Evolutionary conservation across 1,284 basidiomycete genomes (phyloP).

Genomic region (Thecaphora thlaspeos): DNA sequence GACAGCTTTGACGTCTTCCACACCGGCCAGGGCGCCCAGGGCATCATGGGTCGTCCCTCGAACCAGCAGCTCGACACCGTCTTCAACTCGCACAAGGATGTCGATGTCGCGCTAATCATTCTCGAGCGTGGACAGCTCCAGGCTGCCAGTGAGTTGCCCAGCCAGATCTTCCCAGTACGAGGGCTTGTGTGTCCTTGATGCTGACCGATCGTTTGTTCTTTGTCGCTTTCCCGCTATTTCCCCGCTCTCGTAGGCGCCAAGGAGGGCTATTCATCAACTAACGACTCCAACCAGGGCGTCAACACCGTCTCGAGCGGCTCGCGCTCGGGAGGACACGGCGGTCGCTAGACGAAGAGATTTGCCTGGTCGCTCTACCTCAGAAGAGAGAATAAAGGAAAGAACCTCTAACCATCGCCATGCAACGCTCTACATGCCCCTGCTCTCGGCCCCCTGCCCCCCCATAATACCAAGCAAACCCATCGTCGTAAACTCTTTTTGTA

Average conservation of each 20-base stretch:
- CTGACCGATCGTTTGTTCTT: neutral
- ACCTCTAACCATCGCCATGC: too few species aligned
- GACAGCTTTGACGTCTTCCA: slow-evolving; percentile 59
- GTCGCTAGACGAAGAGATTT: slow-evolving; percentile 18
- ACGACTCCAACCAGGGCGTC: slow-evolving; percentile 34
- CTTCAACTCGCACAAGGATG: slow-evolving; percentile 55
- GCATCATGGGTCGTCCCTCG: slow-evolving; percentile 56
- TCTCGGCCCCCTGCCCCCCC: too few species aligned
- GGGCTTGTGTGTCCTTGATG: too few species aligned
- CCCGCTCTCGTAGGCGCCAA: slow-evolving; percentile 12
- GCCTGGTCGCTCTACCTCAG: too few species aligned
- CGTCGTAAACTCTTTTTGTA: too few species aligned
- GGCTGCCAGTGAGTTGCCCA: slow-evolving; percentile 15
- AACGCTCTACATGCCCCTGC: too few species aligned
- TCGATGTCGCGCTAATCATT: slow-evolving; percentile 53
- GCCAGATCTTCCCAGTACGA: too few species aligned
- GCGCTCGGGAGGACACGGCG: slow-evolving; percentile 24
- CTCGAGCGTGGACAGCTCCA: slow-evolving; percentile 55
- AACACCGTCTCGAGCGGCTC: slow-evolving; percentile 24
- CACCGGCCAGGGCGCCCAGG: slow-evolving; percentile 58
- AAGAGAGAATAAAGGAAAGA: too few species aligned
- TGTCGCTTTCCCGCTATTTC: neutral
- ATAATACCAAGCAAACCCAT: too few species aligned
- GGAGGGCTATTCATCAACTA: slow-evolving; percentile 48
- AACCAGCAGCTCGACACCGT: slow-evolving; percentile 58